Evolutionary conservation across 2,329 filamentous ascomycete species (phyloP).

Genomic region (Cercospora citrullina): DNA sequence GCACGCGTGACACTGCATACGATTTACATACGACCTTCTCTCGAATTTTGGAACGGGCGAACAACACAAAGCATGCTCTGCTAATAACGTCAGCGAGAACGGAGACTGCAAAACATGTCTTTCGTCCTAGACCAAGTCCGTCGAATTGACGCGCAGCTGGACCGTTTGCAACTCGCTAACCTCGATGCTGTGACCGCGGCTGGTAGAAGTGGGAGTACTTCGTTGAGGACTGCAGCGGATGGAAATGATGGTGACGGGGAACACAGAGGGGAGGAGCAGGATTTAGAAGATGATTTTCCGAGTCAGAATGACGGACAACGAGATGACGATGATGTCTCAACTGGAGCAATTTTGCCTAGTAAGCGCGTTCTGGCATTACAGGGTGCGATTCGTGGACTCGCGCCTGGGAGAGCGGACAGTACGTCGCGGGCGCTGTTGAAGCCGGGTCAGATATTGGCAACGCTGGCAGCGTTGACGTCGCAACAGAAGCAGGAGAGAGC

Average conservation of each 20-base stretch:
- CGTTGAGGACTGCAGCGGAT: not conserved
- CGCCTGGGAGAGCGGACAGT: constrained; percentile 31
- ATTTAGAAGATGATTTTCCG: not conserved
- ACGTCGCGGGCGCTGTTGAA: constrained; percentile 25
- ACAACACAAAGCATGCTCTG: not conserved
- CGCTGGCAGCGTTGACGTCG: constrained; percentile 18
- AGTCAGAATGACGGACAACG: not conserved
- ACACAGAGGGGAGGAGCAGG: constrained; percentile 2
- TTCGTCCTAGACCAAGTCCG: constrained; percentile 52
- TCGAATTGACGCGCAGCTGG: constrained; percentile 59
- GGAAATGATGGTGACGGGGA: not conserved
- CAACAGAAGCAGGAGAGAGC: constrained; percentile 16
- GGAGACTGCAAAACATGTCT: constrained; percentile 31
- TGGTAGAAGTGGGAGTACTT: not conserved
- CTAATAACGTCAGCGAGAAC: not conserved
- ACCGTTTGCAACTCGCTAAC: constrained; percentile 55
- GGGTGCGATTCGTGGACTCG: constrained; percentile 33
- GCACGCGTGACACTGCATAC: not conserved
- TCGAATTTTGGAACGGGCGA: too few relatives aligned
- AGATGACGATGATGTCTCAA: constrained; percentile 4
- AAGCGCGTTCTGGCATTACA: constrained; percentile 37
- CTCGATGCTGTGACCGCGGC: constrained; percentile 22
- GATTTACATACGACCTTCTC: not conserved
- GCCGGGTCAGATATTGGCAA: constrained; percentile 16
- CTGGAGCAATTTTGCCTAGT: constrained; percentile 23